phyloP scores from a whole-genome alignment of 177 flowering plant genomes.

The Vitis hybrid region DNA sequence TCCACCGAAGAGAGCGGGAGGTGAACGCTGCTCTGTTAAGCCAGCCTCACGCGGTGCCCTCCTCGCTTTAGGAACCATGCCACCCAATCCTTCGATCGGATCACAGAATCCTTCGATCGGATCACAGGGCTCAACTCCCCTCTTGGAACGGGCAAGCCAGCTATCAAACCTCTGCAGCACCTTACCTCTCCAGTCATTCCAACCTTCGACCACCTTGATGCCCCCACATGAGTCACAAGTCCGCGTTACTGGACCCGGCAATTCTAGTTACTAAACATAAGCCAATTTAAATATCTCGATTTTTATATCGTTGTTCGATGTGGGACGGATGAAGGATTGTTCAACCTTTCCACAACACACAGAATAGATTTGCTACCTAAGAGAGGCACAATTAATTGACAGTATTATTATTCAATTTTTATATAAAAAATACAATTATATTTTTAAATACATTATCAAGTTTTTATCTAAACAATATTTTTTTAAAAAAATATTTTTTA shows the following conservation, averaged over 20 bases:
- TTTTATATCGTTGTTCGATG: no score
- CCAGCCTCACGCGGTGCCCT: background rate
- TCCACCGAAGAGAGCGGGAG: constrained; percentile 2
- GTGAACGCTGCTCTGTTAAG: background rate
- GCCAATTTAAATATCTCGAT: no score
- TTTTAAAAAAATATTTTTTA: no score
- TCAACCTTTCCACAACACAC: no score
- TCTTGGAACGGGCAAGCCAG: constrained; percentile 7
- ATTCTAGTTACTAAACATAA: no score
- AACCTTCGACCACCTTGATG: background rate
- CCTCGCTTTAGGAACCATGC: background rate
- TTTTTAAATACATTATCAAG: no score
- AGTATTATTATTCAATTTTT: no score
- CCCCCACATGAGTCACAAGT: background rate
- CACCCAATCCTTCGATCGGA: background rate
- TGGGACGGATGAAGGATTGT: no score
- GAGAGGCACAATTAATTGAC: no score
- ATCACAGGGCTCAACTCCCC: background rate
- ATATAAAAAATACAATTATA: no score
- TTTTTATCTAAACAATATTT: no score
- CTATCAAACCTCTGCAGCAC: background rate
- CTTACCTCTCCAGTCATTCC: background rate
- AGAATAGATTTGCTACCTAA: no score
- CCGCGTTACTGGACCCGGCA: background rate
- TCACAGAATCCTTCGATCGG: background rate